Conservation (phyloP, 2,329 filamentous ascomycete genomes). For the Apiospora rasikravindrae region DNA sequence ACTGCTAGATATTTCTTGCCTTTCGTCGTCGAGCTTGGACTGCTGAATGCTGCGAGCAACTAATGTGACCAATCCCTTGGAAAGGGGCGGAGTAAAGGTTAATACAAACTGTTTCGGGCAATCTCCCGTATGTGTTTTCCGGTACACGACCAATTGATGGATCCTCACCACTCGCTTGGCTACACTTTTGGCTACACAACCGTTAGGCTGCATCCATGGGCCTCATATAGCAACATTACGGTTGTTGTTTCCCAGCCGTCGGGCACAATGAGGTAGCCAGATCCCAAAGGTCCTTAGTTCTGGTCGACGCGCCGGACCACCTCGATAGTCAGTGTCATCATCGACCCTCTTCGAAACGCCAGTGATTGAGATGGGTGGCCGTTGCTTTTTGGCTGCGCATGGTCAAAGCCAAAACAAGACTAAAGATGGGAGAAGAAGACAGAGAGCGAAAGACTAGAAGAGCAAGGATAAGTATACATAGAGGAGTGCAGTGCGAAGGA, state of each 20-base stretch:
- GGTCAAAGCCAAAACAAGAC: neutral
- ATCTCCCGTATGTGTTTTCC: slow-evolving; percentile 3
- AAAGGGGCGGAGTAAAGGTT: slow-evolving; percentile 4
- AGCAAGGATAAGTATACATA: neutral
- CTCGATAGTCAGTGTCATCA: neutral
- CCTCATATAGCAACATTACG: slow-evolving; percentile 7
- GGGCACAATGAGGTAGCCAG: neutral
- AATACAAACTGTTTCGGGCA: slow-evolving; percentile 15
- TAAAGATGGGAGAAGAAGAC: neutral
- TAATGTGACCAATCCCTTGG: neutral
- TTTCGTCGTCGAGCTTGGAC: neutral
- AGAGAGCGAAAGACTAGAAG: neutral
- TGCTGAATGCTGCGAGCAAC: neutral
- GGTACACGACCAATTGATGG: slow-evolving; percentile 12
- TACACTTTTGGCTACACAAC: slow-evolving; percentile 14
- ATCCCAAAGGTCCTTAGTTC: neutral
- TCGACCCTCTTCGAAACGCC: neutral
- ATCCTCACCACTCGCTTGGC: slow-evolving; percentile 13
- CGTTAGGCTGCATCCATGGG: slow-evolving; percentile 12
- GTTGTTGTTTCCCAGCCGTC: slow-evolving; percentile 1
- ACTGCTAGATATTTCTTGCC: neutral
- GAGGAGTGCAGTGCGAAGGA: neutral
- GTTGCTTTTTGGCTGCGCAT: neutral
- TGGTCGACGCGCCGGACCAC: neutral
- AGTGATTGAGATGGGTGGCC: neutral